Conservation (phyloP, 345 rosid species). For the Brassica napus region Da-Ae NC_063446.1:16684001-16684500, state of each 20-base stretch:
- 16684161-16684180: background rate
- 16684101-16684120: background rate
- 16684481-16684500: constrained; percentile 29
- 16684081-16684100: background rate
- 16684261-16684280: background rate
- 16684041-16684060: background rate
- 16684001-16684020: background rate
- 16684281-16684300: background rate
- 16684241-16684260: constrained; percentile 15
- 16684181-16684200: background rate
- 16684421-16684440: constrained; percentile 19
- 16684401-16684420: background rate
- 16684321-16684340: background rate
- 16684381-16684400: background rate
- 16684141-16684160: background rate
- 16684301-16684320: background rate
- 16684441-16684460: constrained; percentile 16
- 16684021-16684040: background rate
- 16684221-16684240: background rate
- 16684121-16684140: background rate
- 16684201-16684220: background rate
- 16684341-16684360: background rate
- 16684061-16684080: background rate
- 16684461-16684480: background rate
- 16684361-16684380: background rate